Base-by-base conservation (phyloP, 176 grass and related monocot species). In the Carex myosuroides region DNA sequence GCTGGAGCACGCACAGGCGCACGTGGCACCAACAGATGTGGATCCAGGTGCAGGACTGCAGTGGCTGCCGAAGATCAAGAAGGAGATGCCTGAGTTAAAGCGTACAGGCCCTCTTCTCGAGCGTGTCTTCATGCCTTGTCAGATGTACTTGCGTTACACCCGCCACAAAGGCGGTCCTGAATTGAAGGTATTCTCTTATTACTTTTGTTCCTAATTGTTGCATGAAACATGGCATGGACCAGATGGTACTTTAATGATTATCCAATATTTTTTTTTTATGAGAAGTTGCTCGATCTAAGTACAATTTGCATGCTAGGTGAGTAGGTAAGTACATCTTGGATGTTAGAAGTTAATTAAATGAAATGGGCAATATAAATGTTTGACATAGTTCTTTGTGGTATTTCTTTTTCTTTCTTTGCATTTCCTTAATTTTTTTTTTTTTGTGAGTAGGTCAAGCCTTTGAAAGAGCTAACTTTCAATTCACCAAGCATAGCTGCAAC, bases 21-120 rank as follows among this genome's bases (percentile, higher is more conserved):
- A 98, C 89, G 91, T 98, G 33, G 95, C 95, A 70, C 95, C 92
- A 60, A 98, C 95, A 3, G 95, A 98, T 86, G 91, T 98, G 77
- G 95, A 98, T 89, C 95, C 95, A 75, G 95, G 95, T 90, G 95
- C 95, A 88, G 92, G 95, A 74, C 90, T 98, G 88, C 95, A 98
- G 35, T 98, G 95, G 95, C 85, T 98, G 55, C 95, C 92, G 41
- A 98, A 94, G 89, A 98, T 98, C 85, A 88, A 91, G 64, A 94
- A 90, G 39, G 89, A 48, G 82, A 90, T 92, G 80, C 89, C 95
- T 71, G 89, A 91, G 86, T 85, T 97, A 84, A 98, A 98, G 81
- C 82, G 95, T 85, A 98, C 92, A 29, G 92, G 95, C 81, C 90
- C 95, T 76, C 90, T 98, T 87, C 91, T 98, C 81, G 95, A 94